Percentiles rank a stretch among this genome's conserved stretches.
Conservation (phyloP, 352 stramenopile species). For the Globisporangium emineosum region DNA sequence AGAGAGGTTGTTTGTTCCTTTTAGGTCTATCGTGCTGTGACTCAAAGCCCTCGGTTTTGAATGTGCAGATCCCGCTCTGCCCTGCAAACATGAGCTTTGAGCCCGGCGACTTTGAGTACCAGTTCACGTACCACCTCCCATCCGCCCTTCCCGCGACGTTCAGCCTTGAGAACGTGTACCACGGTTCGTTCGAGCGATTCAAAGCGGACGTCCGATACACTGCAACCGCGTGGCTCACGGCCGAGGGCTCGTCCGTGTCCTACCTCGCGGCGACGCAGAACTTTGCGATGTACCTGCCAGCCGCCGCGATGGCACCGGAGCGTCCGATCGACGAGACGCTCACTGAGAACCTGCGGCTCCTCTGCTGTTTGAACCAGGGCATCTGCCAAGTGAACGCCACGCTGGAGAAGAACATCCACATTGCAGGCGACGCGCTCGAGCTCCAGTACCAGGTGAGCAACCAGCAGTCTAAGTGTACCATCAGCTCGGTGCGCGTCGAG, state of each 20-base stretch:
- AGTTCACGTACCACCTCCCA: conserved; percentile 18
- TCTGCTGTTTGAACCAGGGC: conserved; percentile 14
- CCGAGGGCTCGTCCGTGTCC: conserved; percentile 10
- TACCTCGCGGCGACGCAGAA: conserved; percentile 14
- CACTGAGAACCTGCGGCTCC: conserved; percentile 13
- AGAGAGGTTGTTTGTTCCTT: not conserved
- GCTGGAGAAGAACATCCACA: conserved; percentile 7
- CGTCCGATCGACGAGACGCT: conserved; percentile 9
- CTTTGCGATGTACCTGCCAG: conserved; percentile 12
- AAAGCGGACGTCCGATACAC: conserved; percentile 14
- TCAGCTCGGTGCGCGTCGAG: conserved; percentile 9
- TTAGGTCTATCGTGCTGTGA: not conserved
- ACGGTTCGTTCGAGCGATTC: conserved; percentile 13
- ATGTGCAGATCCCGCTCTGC: conserved; percentile 12
- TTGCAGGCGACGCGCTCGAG: conserved; percentile 10
- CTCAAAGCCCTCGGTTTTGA: not conserved
- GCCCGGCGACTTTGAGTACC: conserved; percentile 16
- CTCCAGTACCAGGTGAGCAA: conserved; percentile 15
- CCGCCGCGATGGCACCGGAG: not conserved
- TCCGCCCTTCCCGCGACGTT: conserved; percentile 8
- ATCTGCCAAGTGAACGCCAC: conserved; percentile 6
- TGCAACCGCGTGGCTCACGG: conserved; percentile 18
- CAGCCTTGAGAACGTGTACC: conserved; percentile 18
- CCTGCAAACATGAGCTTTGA: conserved; percentile 9
- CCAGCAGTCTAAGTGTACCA: conserved; percentile 4